phyloP scores from a whole-genome alignment of 192 early-diverging fungal genomes.

The Geranomyces michiganensis region DNA sequence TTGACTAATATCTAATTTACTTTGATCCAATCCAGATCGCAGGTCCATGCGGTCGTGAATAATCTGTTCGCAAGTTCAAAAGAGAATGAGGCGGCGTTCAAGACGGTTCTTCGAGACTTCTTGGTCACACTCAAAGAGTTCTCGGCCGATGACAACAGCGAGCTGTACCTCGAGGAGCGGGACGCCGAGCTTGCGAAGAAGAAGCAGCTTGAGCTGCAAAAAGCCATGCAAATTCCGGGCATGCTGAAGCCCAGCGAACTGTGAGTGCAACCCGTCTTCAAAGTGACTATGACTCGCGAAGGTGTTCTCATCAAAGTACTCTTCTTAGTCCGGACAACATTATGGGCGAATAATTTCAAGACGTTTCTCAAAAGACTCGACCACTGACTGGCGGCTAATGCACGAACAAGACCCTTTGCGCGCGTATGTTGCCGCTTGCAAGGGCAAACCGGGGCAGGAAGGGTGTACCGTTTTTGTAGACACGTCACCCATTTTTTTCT shows the following conservation, averaged over 20 bases:
- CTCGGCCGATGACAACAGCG: conserved; percentile 77
- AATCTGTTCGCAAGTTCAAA: conserved; percentile 85
- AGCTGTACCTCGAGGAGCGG: conserved; percentile 85
- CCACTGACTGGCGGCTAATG: no score
- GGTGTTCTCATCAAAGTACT: background rate
- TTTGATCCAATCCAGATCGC: conserved; percentile 64
- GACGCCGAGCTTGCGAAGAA: conserved; percentile 81
- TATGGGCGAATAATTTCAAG: conserved; percentile 18
- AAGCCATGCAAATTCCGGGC: conserved; percentile 87
- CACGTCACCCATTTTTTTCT: no score
- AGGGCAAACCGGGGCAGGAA: no score
- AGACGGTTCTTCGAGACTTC: conserved; percentile 94
- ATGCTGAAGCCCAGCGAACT: conserved; percentile 85
- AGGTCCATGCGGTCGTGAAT: conserved; percentile 84
- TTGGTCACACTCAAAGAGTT: conserved; percentile 81
- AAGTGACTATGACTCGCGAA: background rate
- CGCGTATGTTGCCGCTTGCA: no score
- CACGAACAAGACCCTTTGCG: no score
- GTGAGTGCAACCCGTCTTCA: conserved; percentile 12
- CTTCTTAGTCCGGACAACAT: conserved; percentile 11
- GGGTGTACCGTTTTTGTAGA: no score
- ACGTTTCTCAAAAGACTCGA: no score
- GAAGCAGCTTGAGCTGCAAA: conserved; percentile 78
- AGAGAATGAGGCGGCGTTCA: conserved; percentile 79
- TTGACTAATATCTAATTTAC: background rate